Evolutionary conservation across 1,139 yeast species (phyloP).

Genomic region (Suhomyces panamericanus): DNA sequence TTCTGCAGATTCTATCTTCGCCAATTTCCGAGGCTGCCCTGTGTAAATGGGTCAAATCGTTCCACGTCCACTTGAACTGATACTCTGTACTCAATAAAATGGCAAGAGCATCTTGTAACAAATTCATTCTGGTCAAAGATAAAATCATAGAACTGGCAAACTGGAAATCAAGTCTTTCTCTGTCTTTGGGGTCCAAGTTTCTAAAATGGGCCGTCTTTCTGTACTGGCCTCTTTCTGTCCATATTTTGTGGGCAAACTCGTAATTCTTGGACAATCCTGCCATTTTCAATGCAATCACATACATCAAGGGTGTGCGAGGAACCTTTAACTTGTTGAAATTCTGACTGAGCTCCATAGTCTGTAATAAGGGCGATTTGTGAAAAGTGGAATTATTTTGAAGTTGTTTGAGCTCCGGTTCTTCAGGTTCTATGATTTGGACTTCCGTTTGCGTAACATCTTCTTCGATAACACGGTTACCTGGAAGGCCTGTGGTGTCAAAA

Average conservation of each 20-base stretch:
- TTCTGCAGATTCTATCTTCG: conserved; percentile 36
- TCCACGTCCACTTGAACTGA: conserved; percentile 73
- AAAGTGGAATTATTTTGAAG: not conserved
- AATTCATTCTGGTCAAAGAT: conserved; percentile 50
- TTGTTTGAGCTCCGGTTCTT: not conserved
- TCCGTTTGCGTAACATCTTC: conserved; percentile 22
- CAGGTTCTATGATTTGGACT: conserved; percentile 8
- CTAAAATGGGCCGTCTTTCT: conserved; percentile 57
- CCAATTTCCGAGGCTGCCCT: conserved; percentile 53
- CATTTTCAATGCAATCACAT: conserved; percentile 65
- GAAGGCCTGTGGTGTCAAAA: conserved; percentile 32
- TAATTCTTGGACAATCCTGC: conserved; percentile 56
- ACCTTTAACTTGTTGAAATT: conserved; percentile 21
- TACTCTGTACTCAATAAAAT: conserved; percentile 65
- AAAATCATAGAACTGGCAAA: conserved; percentile 68
- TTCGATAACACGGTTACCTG: conserved; percentile 18
- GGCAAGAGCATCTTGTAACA: conserved; percentile 68
- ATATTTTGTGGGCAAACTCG: conserved; percentile 60
- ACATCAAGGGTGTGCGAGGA: conserved; percentile 54
- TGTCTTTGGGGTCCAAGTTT: conserved; percentile 33
- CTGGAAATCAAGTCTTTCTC: conserved; percentile 57
- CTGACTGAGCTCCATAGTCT: conserved; percentile 11
- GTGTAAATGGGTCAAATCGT: conserved; percentile 50
- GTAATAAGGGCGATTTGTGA: conserved; percentile 31
- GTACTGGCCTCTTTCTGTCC: conserved; percentile 78